Base-by-base conservation (phyloP, 305 asterid species). In the Nicotiana rustica region DNA sequence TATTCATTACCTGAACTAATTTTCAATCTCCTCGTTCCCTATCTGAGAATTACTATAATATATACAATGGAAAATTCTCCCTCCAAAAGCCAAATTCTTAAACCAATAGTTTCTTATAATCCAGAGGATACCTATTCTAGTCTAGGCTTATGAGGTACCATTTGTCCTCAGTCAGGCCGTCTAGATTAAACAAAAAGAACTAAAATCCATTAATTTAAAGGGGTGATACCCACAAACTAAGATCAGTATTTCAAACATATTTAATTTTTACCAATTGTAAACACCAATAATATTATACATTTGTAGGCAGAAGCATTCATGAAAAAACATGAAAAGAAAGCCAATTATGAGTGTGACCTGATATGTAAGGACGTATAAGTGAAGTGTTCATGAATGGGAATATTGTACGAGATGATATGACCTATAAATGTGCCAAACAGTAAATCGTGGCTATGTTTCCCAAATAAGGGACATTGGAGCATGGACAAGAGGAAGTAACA, bases 341-440 rank as follows among this genome's bases (percentile, higher is more conserved):
- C 41, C n/a, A 73, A 21, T 21, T 14, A 49, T 49, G 13, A 52
- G 25, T 75, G 65, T 75, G 80, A 19, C 10, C 65, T 3, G 14
- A 73, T 5, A 21, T 8, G 19, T 52, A 1, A 75, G 29, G 80
- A 75, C 65, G 38, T 75, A 14, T 52, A 52, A 75, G 19, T 14
- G 47, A 75, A 29, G 47, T 52, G 65, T 15, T 75, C 65, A 52
- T 73, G 79, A 73, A 73, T 73, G 79, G 14, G 79, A 73, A 73
- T 73, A 73, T 73, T 52, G 80, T 29, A 75, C 44, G 31, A 75
- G 47, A 75, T 75, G 80, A 75, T 49, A 52, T 75, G 80, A 75
- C 65, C 35, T 75, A 75, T 21, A 75, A 75, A 75, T 75, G 80
- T 75, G 29, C 65, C 80, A 75, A 75, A 75, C 41, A 60, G 82